Conservation (phyloP, 371 early-diverging fungal genomes). For the Mucor lusitanicus region DNA sequence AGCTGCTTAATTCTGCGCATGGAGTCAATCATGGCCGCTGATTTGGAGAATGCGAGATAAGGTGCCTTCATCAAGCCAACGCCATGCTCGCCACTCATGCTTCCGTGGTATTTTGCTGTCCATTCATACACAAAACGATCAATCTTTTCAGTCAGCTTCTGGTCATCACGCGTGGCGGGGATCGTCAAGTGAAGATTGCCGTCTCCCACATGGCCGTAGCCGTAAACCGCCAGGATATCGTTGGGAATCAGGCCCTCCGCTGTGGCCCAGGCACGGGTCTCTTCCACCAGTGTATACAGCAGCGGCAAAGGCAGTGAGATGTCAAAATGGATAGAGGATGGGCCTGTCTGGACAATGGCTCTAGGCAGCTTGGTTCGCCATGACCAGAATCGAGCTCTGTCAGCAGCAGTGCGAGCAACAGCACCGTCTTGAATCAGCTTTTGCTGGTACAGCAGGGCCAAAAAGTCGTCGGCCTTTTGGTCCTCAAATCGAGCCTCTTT, state of each 20-base stretch:
- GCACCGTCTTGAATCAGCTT: constrained; percentile 74
- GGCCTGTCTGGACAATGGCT: constrained; percentile 47
- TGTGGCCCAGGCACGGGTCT: constrained; percentile 53
- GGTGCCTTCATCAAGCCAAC: constrained; percentile 62
- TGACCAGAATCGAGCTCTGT: constrained; percentile 34
- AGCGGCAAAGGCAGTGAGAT: constrained; percentile 75
- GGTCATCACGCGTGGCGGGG: constrained; percentile 57
- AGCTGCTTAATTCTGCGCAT: constrained; percentile 71
- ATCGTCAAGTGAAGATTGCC: constrained; percentile 92
- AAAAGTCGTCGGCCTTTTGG: constrained; percentile 62
- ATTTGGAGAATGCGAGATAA: constrained; percentile 57
- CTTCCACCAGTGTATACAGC: constrained; percentile 78
- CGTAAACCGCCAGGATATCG: constrained; percentile 66
- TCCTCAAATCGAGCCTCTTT: constrained; percentile 83
- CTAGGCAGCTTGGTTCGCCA: constrained; percentile 36
- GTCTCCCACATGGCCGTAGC: constrained; percentile 91
- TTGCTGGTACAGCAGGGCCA: constrained; percentile 60
- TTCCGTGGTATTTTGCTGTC: constrained; percentile 40
- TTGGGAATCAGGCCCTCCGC: constrained; percentile 47
- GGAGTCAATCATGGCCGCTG: constrained; percentile 43
- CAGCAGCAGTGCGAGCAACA: constrained; percentile 55
- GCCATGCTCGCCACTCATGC: constrained; percentile 71
- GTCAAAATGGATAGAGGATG: constrained; percentile 72
- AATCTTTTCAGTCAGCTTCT: constrained; percentile 58
- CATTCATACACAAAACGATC: constrained; percentile 91